Evolutionary conservation across 1,284 basidiomycete genomes (phyloP), one percentile per base, ranked within the genome.

Genomic region (Irpex sp.): DNA sequence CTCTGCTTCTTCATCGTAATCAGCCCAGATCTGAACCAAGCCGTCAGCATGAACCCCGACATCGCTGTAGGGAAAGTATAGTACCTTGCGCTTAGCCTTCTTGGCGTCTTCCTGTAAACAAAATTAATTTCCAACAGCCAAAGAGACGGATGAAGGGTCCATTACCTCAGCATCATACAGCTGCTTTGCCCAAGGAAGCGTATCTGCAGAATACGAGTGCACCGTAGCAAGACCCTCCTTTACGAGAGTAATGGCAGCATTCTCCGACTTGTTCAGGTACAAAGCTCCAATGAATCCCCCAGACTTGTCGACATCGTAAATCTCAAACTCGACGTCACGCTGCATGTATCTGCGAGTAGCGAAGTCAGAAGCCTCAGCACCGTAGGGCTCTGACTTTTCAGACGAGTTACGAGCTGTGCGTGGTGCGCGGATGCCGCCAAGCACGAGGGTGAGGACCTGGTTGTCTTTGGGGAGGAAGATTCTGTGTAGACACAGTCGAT

Each of bases 241-340:
- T n/a, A 92, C 89, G 15, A 99, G 83, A 38, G 87, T 78, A 51
- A 96, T 81, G 1, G 95, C 96, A 55, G 86, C 89, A 73, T 98
- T 98, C 67, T 94, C 91, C 1, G 80, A 87, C 73, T 94, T 85
- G 70, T 85, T 94, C 70, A 92, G 68, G 76, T 92, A 97, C 62
- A 98, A 81, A 0, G 90, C 79, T 15, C 97, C 97, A 68, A 99
- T 96, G 78, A 98, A 98, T 5, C 97, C 96, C 48, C 97, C 97
- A 15, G 91, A 91, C 78, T 97, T 98, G 80, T 99, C 97, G 13
- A 91, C 88, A 54, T 86, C 85, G 64, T 97, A 92, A 55, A 98
- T 88, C 68, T 94, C 90, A 65, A 98, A 88, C 76, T 99, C 97
- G 13, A 96, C 91, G 71, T 99, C 97, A 26, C 96, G 87, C 76